phyloP scores from a whole-genome alignment of 2,329 filamentous ascomycete species.

The Aureobasidium sp. region DNA sequence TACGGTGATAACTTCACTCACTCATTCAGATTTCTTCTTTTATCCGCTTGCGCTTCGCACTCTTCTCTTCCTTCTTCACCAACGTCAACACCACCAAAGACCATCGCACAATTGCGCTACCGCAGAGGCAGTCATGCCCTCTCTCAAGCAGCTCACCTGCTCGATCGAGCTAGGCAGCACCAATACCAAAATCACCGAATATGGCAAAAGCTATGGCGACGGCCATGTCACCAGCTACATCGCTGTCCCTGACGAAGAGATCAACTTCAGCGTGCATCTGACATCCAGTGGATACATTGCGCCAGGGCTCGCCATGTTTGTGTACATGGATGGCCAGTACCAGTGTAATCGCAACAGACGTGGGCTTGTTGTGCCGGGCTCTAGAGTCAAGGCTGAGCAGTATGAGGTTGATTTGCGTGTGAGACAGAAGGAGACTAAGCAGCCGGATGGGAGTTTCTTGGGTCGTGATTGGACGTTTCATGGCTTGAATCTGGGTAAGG shows the following conservation, averaged over 20 bases:
- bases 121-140: conserved; percentile 41
- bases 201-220: conserved; percentile 45
- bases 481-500: conserved; percentile 41
- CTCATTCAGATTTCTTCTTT: no score
- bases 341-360: conserved; percentile 51
- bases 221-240: conserved; percentile 47
- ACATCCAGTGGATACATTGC: conserved; percentile 46
- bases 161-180: conserved; percentile 43
- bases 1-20: no score
- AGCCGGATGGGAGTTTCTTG: conserved; percentile 41
- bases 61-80: neutral
- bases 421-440: conserved; percentile 48
- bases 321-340: conserved; percentile 52
- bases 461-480: conserved; percentile 49
- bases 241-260: conserved; percentile 40
- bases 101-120: neutral
- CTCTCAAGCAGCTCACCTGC: conserved; percentile 47
- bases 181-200: conserved; percentile 42
- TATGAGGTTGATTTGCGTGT: conserved; percentile 44
- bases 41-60: no score
- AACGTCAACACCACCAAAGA: neutral
- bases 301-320: conserved; percentile 47
- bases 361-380: conserved; percentile 32
- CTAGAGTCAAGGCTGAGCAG: conserved; percentile 25
- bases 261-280: conserved; percentile 44